Base-by-base conservation (phyloP, 257 asterid genomes). In the Prunella vulgaris region DNA sequence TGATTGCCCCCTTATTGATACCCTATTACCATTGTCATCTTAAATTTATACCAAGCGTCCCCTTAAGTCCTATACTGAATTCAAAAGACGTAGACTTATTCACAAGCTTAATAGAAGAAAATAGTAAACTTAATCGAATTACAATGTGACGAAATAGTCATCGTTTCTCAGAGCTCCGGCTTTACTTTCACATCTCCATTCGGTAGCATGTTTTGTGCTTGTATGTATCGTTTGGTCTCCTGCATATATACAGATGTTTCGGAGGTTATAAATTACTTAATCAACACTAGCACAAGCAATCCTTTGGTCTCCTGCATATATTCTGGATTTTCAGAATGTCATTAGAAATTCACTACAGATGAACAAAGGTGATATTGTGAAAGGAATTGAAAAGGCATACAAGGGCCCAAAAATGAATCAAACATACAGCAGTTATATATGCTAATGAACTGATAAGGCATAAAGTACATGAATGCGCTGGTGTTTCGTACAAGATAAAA, bases 161-260 rank as follows among this genome's bases (percentile, higher is more conserved):
- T 7, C 12, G 17, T 22, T 30, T 22, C 72, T 81, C 79, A 84
- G 18, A 60, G 70, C 82, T 44, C 84, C 25, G 80, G 10, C 85
- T 80, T 78, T 22, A 83, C 74, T 80, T 84, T 88, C n/a, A 71
- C 81, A 66, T 86, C 90, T 56, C 93, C 93, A 66, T 84, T 83
- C 3, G 89, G 86, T 21, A 86, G 79, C 52, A 68, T 68, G 61
- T 70, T 81, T 76, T 83, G 96, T 10, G 85, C 68, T 72, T 84
- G 86, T 7, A 80, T 79, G 25, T 54, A 61, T 27, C 86, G 85
- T 68, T 83, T 88, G 38, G 76, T 24, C 77, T 88, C 96, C 93
- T 86, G 86, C 79, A 78, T 30, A 49, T 48, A 40, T 14, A n/a
- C n/a, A 44, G 49, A 13, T 1, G 18, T 10, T 72, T 20, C 49